A percentile compares a stretch with the other conserved stretches of the same genome.
phyloP scores from a whole-genome alignment of 148 eudicot genomes.

The Vaccinium corymbosum region DNA sequence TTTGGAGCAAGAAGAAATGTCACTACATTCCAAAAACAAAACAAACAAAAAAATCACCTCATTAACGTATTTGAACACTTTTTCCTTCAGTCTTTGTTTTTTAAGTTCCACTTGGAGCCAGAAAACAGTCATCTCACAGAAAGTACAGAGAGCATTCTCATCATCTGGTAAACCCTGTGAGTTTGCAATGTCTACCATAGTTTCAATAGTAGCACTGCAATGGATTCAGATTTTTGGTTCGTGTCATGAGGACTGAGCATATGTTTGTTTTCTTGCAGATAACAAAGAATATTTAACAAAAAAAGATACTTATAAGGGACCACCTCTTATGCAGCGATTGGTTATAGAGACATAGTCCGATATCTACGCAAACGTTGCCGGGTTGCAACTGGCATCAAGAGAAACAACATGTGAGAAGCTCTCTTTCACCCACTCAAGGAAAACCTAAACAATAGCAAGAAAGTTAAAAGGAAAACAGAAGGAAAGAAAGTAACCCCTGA shows the following conservation, averaged over 20 bases:
- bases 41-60: conserved; percentile 23
- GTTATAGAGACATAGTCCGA: conserved; percentile 25
- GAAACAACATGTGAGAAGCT: conserved; percentile 4
- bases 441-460: background rate
- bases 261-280: background rate
- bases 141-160: conserved; percentile 22
- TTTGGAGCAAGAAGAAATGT: background rate
- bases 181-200: background rate
- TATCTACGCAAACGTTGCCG: conserved; percentile 22
- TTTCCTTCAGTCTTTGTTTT: conserved; percentile 26
- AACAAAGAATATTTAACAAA: background rate
- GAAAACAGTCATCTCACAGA: conserved; percentile 36
- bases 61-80: conserved; percentile 19
- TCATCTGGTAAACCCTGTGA: conserved; percentile 9
- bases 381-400: conserved; percentile 28
- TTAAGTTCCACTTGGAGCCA: conserved; percentile 32
- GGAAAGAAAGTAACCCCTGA: conserved; percentile 36
- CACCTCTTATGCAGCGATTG: conserved; percentile 21
- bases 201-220: conserved; percentile 18
- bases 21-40: no score
- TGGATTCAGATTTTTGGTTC: background rate
- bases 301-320: background rate
- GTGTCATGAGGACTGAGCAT: background rate
- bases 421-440: background rate
- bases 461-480: background rate